phyloP scores from a whole-genome alignment of 2,329 filamentous ascomycete species.

The Diaporthe caulivora region DNA sequence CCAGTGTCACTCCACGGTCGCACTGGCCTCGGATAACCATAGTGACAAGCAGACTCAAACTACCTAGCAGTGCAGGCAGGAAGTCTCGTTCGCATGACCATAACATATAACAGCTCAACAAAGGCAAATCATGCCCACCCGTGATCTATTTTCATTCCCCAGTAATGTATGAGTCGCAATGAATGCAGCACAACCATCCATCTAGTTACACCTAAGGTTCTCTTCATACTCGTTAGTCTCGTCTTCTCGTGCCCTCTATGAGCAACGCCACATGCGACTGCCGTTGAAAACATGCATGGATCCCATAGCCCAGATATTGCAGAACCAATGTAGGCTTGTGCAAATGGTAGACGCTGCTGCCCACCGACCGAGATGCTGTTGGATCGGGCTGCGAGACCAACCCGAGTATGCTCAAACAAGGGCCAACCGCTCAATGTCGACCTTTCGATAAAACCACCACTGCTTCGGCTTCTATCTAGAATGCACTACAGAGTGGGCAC shows the following conservation, averaged over 20 bases:
- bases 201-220: neutral
- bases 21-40: neutral
- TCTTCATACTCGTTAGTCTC: slow-evolving; percentile 11
- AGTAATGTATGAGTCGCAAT: slow-evolving; percentile 8
- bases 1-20: neutral
- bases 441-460: neutral
- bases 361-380: neutral
- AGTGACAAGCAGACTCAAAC: neutral
- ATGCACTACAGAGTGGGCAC: neutral
- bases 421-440: slow-evolving; percentile 28
- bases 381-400: slow-evolving; percentile 14
- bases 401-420: neutral
- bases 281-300: neutral
- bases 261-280: slow-evolving; percentile 6
- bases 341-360: neutral
- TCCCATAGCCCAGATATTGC: neutral
- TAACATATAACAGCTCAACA: too few species aligned
- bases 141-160: neutral
- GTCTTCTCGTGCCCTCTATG: slow-evolving; percentile 19
- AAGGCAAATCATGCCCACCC: neutral
- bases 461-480: neutral
- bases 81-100: neutral
- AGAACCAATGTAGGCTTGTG: neutral
- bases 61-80: neutral
- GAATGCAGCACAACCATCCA: slow-evolving; percentile 13